Evolutionary conservation across 179 eudicot species (phyloP).

Genomic region (Spinacia oleracea): DNA sequence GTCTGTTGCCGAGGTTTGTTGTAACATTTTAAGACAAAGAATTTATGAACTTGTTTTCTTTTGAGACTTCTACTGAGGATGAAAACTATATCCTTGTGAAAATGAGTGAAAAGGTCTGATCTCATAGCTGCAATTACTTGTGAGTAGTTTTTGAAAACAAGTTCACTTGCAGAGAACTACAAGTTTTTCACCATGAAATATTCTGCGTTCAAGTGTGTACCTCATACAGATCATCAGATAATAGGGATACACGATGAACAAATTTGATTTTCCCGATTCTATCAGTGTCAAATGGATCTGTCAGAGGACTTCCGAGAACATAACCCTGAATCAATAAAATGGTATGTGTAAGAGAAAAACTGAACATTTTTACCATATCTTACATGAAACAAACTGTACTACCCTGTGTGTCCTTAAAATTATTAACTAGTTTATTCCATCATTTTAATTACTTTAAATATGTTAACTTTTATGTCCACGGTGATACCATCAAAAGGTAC

Average conservation of each 20-base stretch:
- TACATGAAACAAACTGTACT: neutral
- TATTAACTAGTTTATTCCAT: too few species aligned
- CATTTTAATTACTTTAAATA: neutral
- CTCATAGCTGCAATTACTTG: neutral
- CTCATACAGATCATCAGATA: constrained; percentile 27
- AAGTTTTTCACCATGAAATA: neutral
- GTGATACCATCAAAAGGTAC: too few species aligned
- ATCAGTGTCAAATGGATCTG: neutral
- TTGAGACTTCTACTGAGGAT: neutral
- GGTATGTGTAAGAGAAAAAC: neutral
- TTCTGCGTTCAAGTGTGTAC: neutral
- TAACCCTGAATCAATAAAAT: constrained; percentile 26
- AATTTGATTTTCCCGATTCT: constrained; percentile 15
- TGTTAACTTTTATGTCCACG: neutral
- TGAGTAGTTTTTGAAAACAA: neutral
- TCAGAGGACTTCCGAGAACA: constrained; percentile 29
- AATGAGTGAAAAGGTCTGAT: neutral
- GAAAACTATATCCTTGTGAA: neutral
- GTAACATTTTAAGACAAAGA: neutral
- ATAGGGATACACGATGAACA: constrained; percentile 23
- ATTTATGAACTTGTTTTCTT: neutral
- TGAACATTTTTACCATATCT: neutral
- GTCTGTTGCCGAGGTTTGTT: neutral
- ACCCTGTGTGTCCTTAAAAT: neutral
- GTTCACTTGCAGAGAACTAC: neutral